A percentile compares a stretch with the other conserved stretches of the same genome.
Conservation (phyloP, 2,329 filamentous ascomycete species). For the Onygenales sp. region DNA sequence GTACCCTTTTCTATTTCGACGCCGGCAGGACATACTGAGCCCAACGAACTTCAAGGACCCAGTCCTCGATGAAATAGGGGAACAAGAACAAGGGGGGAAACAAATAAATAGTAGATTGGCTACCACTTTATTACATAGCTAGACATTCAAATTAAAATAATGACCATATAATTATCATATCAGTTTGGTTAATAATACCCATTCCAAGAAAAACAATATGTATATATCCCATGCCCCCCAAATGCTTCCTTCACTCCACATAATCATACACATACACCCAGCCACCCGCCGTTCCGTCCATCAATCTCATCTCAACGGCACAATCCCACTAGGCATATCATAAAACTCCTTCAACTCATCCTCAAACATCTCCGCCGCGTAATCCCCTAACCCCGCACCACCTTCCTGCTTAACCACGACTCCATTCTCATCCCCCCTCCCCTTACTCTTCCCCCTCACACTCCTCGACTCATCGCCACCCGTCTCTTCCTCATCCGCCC, state of each 20-base stretch:
- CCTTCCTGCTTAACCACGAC: conserved; percentile 4
- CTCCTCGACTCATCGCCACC: conserved; percentile 16
- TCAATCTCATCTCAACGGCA: conserved; percentile 13
- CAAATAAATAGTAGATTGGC: no score
- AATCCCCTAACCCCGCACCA: conserved; percentile 6
- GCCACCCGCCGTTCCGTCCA: neutral
- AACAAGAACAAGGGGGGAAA: no score
- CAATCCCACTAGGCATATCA: conserved; percentile 27
- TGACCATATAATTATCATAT: no score
- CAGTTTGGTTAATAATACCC: no score
- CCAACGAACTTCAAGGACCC: no score
- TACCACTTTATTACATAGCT: no score
- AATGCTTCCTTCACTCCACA: neutral
- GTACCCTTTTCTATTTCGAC: no score
- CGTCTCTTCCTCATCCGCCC: conserved; percentile 18
- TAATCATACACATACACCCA: neutral
- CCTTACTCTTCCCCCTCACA: conserved; percentile 10
- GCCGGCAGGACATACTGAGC: no score
- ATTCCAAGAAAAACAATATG: no score
- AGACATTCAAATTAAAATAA: no score
- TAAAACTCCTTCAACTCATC: conserved; percentile 33
- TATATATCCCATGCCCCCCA: neutral
- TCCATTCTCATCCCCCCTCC: conserved; percentile 20
- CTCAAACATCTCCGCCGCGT: conserved; percentile 19
- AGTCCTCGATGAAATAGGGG: no score